These are phyloP conservation scores for Clonostachys rosea DNA, from an alignment of 2,329 filamentous ascomycete genomes.

Conservation along the genomic window DNA sequence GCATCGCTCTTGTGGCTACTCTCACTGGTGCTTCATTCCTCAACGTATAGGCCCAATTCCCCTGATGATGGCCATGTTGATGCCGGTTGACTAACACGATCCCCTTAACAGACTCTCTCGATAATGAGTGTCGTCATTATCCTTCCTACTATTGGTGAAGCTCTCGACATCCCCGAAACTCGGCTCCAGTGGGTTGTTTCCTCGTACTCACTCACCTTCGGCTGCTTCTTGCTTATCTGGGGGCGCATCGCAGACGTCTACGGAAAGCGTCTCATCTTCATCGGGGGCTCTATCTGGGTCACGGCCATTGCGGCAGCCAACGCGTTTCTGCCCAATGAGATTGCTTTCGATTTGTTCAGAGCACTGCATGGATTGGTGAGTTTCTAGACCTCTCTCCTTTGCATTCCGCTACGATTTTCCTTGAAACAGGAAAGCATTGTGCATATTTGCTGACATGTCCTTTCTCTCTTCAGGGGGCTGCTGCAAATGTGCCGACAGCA, in stretches of 20 bases:
- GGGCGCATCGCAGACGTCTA: slow-evolving; percentile 64
- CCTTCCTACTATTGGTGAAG: slow-evolving; percentile 54
- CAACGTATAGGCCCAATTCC: slow-evolving; percentile 32
- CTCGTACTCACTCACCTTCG: slow-evolving; percentile 61
- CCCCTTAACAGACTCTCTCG: slow-evolving; percentile 42
- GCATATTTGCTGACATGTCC: neutral
- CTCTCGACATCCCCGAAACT: slow-evolving; percentile 50
- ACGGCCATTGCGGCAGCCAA: slow-evolving; percentile 53
- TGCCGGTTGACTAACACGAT: neutral
- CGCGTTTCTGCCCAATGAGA: slow-evolving; percentile 62
- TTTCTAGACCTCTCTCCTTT: neutral
- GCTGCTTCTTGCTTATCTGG: slow-evolving; percentile 65
- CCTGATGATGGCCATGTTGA: neutral
- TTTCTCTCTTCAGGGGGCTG: slow-evolving; percentile 41
- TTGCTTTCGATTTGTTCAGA: slow-evolving; percentile 62
- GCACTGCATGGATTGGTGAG: slow-evolving; percentile 57
- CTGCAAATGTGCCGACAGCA: slow-evolving; percentile 66
- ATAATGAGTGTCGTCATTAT: slow-evolving; percentile 58
- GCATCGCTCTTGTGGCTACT: slow-evolving; percentile 49
- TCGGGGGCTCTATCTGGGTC: slow-evolving; percentile 60
- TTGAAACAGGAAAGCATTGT: neutral
- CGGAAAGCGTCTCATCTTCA: slow-evolving; percentile 61
- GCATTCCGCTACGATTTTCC: neutral
- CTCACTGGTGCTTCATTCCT: slow-evolving; percentile 51
- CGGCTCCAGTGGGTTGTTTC: slow-evolving; percentile 64